Evolutionary conservation across 2,329 filamentous ascomycete species (phyloP).

Genomic region (Acephala macrosclerotiorum): DNA sequence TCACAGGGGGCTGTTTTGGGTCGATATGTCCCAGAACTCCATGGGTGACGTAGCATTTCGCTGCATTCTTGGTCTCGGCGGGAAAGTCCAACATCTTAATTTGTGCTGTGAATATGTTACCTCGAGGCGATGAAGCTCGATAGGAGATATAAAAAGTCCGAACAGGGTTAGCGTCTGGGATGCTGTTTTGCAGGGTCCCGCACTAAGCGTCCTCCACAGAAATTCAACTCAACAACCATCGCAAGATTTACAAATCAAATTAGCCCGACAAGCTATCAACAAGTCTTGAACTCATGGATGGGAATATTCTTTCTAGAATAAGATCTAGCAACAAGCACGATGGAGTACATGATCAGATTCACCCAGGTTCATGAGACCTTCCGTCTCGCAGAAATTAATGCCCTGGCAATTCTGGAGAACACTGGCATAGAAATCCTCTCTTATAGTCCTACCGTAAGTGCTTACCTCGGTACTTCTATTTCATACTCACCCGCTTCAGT

Average conservation of each 20-base stretch:
- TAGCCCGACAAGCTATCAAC: too few relatives aligned
- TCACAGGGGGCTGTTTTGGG: conserved; percentile 71
- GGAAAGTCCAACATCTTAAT: conserved; percentile 52
- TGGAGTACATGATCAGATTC: conserved; percentile 89
- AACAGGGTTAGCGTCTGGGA: conserved; percentile 23
- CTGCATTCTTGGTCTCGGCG: conserved; percentile 45
- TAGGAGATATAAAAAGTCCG: conserved; percentile 11
- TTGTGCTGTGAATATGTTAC: background rate
- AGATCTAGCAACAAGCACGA: conserved; percentile 39
- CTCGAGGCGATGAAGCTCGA: conserved; percentile 8
- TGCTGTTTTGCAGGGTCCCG: conserved; percentile 10
- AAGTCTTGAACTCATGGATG: conserved; percentile 7
- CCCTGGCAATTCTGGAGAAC: conserved; percentile 74
- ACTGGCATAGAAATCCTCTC: conserved; percentile 75
- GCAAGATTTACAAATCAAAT: background rate
- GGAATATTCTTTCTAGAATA: background rate
- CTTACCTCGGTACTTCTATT: conserved; percentile 18
- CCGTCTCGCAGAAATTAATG: conserved; percentile 81
- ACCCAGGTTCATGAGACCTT: conserved; percentile 93
- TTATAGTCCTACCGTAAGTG: conserved; percentile 76
- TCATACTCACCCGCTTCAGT: conserved; percentile 57
- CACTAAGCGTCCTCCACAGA: conserved; percentile 16
- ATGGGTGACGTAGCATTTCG: conserved; percentile 79
- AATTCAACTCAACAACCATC: background rate
- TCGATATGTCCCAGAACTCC: conserved; percentile 75